These are phyloP conservation scores for Phlegmacium glaucopus DNA, from an alignment of 768 basidiomycete genomes.

Conservation along the genomic window DNA sequence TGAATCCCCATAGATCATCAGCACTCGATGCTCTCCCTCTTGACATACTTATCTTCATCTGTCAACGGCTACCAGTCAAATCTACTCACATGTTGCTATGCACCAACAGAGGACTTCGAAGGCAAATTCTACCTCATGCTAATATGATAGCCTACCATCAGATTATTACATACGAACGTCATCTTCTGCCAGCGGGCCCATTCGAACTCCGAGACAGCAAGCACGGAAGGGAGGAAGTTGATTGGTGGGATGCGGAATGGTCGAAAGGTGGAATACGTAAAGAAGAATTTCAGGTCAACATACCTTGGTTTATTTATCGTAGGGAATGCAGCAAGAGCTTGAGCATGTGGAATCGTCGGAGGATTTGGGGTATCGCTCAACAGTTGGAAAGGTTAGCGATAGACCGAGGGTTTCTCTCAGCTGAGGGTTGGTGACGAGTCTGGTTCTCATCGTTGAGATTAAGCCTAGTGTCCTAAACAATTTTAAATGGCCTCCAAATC, in stretches of 20 bases:
- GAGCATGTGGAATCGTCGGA: slow-evolving; percentile 14
- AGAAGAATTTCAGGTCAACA: no score
- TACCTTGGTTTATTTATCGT: no score
- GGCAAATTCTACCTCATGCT: neutral
- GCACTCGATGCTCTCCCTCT: no score
- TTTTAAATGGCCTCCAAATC: no score
- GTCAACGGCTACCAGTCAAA: neutral
- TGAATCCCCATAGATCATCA: no score
- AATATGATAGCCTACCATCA: no score
- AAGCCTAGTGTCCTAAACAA: no score
- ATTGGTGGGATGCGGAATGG: no score
- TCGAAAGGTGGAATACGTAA: no score
- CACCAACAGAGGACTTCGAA: neutral
- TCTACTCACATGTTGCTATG: neutral
- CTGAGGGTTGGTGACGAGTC: neutral
- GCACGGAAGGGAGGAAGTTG: neutral
- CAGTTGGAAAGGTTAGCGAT: neutral
- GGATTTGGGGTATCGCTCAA: slow-evolving; percentile 11
- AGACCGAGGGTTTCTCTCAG: neutral
- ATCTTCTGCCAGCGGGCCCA: neutral
- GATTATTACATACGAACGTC: neutral
- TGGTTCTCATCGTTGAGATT: no score
- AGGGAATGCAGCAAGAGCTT: neutral
- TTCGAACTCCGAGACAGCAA: neutral
- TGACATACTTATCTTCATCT: no score